phyloP scores from a whole-genome alignment of 331 rosid species.

The Rhamnella rubrinervis region DNA sequence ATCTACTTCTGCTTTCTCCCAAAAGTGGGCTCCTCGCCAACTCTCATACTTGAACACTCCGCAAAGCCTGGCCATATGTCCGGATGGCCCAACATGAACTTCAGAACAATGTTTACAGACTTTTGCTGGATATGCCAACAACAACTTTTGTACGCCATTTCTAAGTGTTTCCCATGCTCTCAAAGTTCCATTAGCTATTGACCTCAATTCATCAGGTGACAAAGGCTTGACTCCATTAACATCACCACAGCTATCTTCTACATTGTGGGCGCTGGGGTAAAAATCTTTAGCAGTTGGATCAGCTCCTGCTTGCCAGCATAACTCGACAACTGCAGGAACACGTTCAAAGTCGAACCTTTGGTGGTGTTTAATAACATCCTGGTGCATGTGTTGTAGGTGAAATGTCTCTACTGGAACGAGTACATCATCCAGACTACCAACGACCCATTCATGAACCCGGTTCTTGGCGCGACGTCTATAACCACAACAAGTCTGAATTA shows the following conservation, averaged over 20 bases:
- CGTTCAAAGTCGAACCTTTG: conserved; percentile 85
- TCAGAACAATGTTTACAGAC: conserved; percentile 87
- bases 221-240: conserved; percentile 31
- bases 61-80: conserved; percentile 81
- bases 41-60: conserved; percentile 81
- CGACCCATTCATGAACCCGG: conserved; percentile 72
- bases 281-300: conserved; percentile 33
- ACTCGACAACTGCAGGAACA: conserved; percentile 79
- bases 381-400: conserved; percentile 68
- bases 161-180: conserved; percentile 76
- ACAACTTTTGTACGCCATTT: conserved; percentile 66
- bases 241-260: conserved; percentile 29
- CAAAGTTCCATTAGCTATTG: conserved; percentile 55
- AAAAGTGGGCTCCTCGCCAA: conserved; percentile 77
- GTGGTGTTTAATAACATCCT: conserved; percentile 63
- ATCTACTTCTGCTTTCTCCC: conserved; percentile 73
- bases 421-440: conserved; percentile 65
- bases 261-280: conserved; percentile 33
- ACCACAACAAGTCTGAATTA: conserved; percentile 73
- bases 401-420: conserved; percentile 77
- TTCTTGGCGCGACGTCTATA: conserved; percentile 59
- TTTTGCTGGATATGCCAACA: conserved; percentile 74
- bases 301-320: conserved; percentile 93
- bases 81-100: conserved; percentile 91
- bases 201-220: conserved; percentile 43